phyloP scores from a whole-genome alignment of 2,329 filamentous ascomycete genomes.

The Remersonia thermophila region DNA sequence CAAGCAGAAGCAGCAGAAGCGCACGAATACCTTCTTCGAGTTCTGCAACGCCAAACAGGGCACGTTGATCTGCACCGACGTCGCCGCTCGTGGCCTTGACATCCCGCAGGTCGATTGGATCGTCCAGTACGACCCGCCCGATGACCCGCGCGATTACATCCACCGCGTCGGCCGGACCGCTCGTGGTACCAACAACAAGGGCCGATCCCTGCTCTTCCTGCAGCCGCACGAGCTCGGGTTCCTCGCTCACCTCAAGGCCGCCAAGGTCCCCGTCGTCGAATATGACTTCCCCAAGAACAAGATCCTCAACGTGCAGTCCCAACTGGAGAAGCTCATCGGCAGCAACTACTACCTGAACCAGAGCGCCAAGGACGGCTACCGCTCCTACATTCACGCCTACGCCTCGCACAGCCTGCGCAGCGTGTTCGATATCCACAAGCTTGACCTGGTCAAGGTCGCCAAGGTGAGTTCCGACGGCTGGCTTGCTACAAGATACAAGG shows the following conservation, averaged over 20 bases:
- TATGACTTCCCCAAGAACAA: conserved; percentile 91
- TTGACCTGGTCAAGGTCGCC: conserved; percentile 72
- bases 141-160: conserved; percentile 84
- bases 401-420: conserved; percentile 71
- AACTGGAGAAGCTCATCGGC: conserved; percentile 85
- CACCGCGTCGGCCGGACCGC: conserved; percentile 94
- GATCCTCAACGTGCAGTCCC: conserved; percentile 79
- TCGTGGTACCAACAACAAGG: conserved; percentile 69
- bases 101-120: conserved; percentile 96
- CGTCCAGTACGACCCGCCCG: conserved; percentile 87
- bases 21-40: conserved; percentile 98
- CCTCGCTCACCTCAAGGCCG: conserved; percentile 79
- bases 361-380: conserved; percentile 64
- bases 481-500: background rate
- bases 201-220: conserved; percentile 83
- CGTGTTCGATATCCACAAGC: conserved; percentile 74
- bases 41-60: conserved; percentile 68
- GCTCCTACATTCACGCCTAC: conserved; percentile 89
- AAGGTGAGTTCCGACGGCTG: conserved; percentile 29
- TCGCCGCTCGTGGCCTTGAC: conserved; percentile 86
- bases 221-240: conserved; percentile 89
- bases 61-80: conserved; percentile 89
- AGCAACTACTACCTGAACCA: conserved; percentile 98
- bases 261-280: conserved; percentile 85
- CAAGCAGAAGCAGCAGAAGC: conserved; percentile 97